Conservation (phyloP, 164 flowering plant species). For the Annona squamosa region DNA sequence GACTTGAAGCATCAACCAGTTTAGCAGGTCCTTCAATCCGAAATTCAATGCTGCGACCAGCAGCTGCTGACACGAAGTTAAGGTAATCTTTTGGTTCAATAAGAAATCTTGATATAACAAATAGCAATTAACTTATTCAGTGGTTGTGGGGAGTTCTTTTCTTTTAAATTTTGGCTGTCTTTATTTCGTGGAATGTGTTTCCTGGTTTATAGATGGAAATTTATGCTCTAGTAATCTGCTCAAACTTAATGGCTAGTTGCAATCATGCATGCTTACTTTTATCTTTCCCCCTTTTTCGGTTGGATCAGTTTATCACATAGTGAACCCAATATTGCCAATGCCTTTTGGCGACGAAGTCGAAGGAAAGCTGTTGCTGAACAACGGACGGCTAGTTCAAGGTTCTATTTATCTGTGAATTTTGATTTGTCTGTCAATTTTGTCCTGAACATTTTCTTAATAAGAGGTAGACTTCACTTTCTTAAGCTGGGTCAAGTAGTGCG, state of each 20-base stretch:
- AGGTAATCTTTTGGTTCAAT: constrained; percentile 34
- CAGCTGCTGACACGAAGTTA: constrained; percentile 52
- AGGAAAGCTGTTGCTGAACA: constrained; percentile 78
- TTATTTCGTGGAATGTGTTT: neutral
- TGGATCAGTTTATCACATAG: constrained; percentile 72
- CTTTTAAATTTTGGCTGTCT: neutral
- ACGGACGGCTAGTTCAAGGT: constrained; percentile 99
- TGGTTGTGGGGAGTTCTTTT: neutral
- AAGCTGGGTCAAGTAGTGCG: neutral
- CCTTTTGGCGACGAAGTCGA: constrained; percentile 85
- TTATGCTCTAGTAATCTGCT: neutral
- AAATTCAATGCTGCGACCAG: constrained; percentile 53
- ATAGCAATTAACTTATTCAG: neutral
- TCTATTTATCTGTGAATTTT: constrained; percentile 1
- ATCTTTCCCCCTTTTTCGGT: constrained; percentile 6
- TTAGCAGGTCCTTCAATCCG: constrained; percentile 54
- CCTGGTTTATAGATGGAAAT: neutral
- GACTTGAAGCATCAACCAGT: constrained; percentile 50
- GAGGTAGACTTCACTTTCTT: neutral
- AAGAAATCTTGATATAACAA: neutral
- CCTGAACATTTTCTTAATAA: neutral
- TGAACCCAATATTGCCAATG: constrained; percentile 79
- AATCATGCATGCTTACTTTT: neutral
- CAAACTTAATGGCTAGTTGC: neutral
- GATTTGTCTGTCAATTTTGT: neutral